Conservation (phyloP, 2,329 filamentous ascomycete species). For the Penicillium rolfsii region DNA sequence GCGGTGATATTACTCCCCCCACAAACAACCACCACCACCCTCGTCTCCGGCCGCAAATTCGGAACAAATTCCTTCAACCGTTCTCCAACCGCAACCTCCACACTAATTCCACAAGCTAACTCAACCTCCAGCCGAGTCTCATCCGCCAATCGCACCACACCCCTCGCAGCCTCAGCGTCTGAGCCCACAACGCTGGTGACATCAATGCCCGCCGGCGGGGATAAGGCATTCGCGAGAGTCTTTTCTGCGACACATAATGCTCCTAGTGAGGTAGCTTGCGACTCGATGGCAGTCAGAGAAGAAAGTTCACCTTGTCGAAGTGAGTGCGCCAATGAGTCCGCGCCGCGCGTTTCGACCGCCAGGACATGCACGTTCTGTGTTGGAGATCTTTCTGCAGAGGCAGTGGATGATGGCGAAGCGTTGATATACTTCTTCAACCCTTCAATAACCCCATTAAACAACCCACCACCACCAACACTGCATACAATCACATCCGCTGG, state of each 20-base stretch:
- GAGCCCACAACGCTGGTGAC: constrained; percentile 64
- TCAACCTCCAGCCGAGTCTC: constrained; percentile 80
- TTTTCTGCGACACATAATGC: constrained; percentile 65
- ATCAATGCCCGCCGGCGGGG: constrained; percentile 42
- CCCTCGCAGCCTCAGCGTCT: constrained; percentile 77
- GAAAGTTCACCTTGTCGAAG: constrained; percentile 58
- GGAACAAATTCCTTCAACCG: constrained; percentile 32
- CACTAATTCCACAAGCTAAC: constrained; percentile 76
- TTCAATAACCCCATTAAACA: constrained; percentile 73
- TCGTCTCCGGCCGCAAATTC: constrained; percentile 35
- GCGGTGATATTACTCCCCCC: constrained; percentile 56
- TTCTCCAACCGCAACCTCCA: constrained; percentile 51
- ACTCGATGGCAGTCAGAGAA: constrained; percentile 69
- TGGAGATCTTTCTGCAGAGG: neutral
- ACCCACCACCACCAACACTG: constrained; percentile 75
- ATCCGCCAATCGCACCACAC: constrained; percentile 73
- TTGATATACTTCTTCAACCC: constrained; percentile 54
- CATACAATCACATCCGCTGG: constrained; percentile 72
- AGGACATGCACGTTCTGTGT: constrained; percentile 53
- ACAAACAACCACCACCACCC: constrained; percentile 44
- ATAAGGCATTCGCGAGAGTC: constrained; percentile 64
- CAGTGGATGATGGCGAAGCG: neutral
- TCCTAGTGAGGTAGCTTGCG: constrained; percentile 71
- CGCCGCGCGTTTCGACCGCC: constrained; percentile 73
- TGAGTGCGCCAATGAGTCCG: constrained; percentile 66